Base-by-base conservation (phyloP, 2,329 filamentous ascomycete genomes). In the Fusarium zealandicum region DNA sequence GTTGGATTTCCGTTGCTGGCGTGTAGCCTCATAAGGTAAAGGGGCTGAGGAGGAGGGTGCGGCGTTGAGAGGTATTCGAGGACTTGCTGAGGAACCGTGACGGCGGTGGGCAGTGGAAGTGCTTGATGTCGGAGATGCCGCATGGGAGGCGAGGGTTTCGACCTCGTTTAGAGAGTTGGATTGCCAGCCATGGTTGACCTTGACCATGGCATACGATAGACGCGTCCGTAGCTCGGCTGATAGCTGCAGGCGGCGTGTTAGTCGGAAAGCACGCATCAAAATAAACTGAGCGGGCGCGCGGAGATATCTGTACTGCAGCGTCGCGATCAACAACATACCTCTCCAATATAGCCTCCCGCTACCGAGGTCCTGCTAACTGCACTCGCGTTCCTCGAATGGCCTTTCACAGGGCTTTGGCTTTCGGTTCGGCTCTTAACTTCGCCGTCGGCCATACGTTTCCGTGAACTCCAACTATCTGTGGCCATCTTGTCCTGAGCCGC, bases 121-220 rank as follows among this genome's bases (percentile, higher is more conserved):
- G 72, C 82, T 82, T 41, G 88, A 81, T 28, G 81, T 77, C 20
- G 87, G 85, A 1, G 88, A 90, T 16, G 80, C 83, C 52, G 82
- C 82, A 47, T 89, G 86, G 2, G 90, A 90, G 9, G 90, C 85
- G 33, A 91, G 76, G 39, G 84, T 85, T 74, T 93, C 91, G 25
- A 93, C 84, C 73, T 93, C 90, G 49, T 89, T 87, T 52, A 95
- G 85, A 14, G 86, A 86, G 59, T 89, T 86, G 42, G 87, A 83
- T 74, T 96, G 90, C 89, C 92, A 95, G 53, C 91, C 92, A 69
- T 96, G 87, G 70, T 92, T 91, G 33, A 97, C 90, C 74, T 96
- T 97, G 70, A 96, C 83, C 83, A 96, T 95, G 61, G 93, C 93
- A 73, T 97, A 97, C 6, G 92, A 91, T 22, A 98, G 82, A 66